These are phyloP conservation scores for Styphnolobium japonicum DNA, from an alignment of 306 rosid species.

Conservation along the genomic window DNA sequence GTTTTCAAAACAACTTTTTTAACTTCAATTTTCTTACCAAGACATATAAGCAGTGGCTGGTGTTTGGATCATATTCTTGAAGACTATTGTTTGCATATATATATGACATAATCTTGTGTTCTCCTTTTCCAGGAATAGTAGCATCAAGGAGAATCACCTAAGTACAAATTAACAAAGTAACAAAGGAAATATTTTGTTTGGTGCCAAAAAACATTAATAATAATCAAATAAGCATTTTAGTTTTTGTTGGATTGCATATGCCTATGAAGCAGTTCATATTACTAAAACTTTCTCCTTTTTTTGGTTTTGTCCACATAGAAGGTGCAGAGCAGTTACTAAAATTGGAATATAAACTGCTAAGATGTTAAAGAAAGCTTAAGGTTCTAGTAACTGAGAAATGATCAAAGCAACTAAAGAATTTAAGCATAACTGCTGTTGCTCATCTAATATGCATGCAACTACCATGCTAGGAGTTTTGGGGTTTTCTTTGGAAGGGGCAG, in stretches of 20 bases:
- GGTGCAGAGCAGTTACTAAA: background rate
- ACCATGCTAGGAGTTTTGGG: slow-evolving; percentile 46
- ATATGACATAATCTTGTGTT: no score
- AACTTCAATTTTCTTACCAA: no score
- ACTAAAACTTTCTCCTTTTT: background rate
- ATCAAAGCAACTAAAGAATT: background rate
- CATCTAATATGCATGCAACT: background rate
- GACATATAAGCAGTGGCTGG: no score
- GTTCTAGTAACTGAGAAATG: background rate
- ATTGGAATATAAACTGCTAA: background rate
- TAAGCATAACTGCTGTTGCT: background rate
- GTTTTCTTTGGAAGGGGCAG: slow-evolving; percentile 82
- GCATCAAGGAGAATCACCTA: no score
- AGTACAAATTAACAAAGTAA: no score
- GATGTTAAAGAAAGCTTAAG: background rate
- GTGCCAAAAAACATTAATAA: no score
- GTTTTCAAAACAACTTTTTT: no score
- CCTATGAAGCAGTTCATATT: background rate
- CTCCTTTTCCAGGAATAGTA: no score
- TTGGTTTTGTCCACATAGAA: background rate
- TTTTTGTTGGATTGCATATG: background rate
- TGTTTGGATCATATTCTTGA: no score
- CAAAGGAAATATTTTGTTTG: no score
- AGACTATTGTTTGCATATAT: no score
- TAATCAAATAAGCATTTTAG: no score